These are phyloP conservation scores for Colletotrichum scovillei DNA, from an alignment of 2,329 filamentous ascomycete species.

Conservation along the genomic window DNA sequence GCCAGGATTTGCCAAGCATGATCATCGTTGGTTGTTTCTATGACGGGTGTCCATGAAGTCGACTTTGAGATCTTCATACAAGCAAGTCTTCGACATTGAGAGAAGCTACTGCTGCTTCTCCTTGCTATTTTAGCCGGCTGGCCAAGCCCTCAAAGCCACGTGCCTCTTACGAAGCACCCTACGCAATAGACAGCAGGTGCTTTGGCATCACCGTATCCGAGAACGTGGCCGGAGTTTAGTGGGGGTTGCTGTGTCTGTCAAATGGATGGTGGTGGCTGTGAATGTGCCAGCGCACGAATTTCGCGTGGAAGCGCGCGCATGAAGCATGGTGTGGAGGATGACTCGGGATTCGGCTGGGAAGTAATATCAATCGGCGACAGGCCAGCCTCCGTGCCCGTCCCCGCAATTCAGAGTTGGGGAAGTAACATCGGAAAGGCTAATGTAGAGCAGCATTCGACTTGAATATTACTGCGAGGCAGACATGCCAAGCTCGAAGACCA, in stretches of 20 bases:
- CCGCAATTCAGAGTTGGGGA: constrained; percentile 30
- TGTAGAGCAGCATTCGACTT: background rate
- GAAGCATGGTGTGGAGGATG: constrained; percentile 20
- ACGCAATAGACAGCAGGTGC: background rate
- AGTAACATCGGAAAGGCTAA: background rate
- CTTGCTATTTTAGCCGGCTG: background rate
- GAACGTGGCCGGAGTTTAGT: constrained; percentile 8
- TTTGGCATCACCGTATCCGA: background rate
- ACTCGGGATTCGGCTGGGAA: constrained; percentile 22
- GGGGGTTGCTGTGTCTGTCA: constrained; percentile 7
- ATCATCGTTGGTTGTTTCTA: background rate
- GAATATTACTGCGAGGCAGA: background rate
- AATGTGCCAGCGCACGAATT: constrained; percentile 24
- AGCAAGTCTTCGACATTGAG: background rate
- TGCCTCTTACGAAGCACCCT: constrained; percentile 10
- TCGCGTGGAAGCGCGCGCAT: constrained; percentile 14
- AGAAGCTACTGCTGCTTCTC: background rate
- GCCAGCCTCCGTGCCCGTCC: constrained; percentile 3
- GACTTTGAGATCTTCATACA: background rate
- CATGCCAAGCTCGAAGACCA: background rate
- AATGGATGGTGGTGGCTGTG: constrained; percentile 31
- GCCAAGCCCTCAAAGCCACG: constrained; percentile 3
- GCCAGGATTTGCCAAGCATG: background rate
- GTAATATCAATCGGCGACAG: constrained; percentile 19
- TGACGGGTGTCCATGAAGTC: background rate